These are phyloP conservation scores for Ophiostoma montium DNA, from an alignment of 2,329 filamentous ascomycete genomes.

Conservation along the genomic window DNA sequence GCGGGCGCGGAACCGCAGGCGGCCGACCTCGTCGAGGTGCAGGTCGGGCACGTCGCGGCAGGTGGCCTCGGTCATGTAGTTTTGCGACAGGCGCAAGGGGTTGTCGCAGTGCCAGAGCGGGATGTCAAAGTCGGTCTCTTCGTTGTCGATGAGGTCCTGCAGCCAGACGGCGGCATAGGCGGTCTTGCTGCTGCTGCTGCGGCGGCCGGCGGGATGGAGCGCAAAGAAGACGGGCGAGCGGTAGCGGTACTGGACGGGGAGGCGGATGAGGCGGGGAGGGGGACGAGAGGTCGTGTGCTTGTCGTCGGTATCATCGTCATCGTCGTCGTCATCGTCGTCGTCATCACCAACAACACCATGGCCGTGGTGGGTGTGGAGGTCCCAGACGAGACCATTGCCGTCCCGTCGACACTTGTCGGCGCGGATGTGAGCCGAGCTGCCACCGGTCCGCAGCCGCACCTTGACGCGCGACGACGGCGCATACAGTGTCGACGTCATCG, in stretches of 20 bases:
- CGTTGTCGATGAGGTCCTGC: slow-evolving; percentile 67
- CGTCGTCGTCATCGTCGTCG: slow-evolving; percentile 15
- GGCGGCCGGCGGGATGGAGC: slow-evolving; percentile 56
- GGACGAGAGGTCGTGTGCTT: slow-evolving; percentile 26
- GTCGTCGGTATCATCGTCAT: slow-evolving; percentile 19
- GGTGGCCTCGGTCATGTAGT: slow-evolving; percentile 78
- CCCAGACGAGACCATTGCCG: slow-evolving; percentile 35
- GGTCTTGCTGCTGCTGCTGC: slow-evolving; percentile 52
- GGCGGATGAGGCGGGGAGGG: slow-evolving; percentile 49
- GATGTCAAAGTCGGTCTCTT: slow-evolving; percentile 65
- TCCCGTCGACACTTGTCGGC: slow-evolving; percentile 46
- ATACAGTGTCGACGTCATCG: slow-evolving; percentile 51
- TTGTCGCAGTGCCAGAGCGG: slow-evolving; percentile 80
- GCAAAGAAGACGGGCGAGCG: slow-evolving; percentile 83
- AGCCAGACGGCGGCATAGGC: slow-evolving; percentile 78
- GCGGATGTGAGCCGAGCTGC: slow-evolving; percentile 58
- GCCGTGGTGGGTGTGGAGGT: slow-evolving; percentile 21
- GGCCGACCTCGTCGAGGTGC: slow-evolving; percentile 64
- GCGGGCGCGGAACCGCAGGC: slow-evolving; percentile 61
- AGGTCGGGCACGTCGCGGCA: slow-evolving; percentile 56
- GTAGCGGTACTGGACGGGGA: slow-evolving; percentile 85
- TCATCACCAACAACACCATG: neutral
- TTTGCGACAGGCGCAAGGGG: slow-evolving; percentile 65
- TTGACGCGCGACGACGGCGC: slow-evolving; percentile 53
- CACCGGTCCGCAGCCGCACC: slow-evolving; percentile 69